phyloP scores from a whole-genome alignment of 768 basidiomycete genomes.

The Russula sp. region DNA sequence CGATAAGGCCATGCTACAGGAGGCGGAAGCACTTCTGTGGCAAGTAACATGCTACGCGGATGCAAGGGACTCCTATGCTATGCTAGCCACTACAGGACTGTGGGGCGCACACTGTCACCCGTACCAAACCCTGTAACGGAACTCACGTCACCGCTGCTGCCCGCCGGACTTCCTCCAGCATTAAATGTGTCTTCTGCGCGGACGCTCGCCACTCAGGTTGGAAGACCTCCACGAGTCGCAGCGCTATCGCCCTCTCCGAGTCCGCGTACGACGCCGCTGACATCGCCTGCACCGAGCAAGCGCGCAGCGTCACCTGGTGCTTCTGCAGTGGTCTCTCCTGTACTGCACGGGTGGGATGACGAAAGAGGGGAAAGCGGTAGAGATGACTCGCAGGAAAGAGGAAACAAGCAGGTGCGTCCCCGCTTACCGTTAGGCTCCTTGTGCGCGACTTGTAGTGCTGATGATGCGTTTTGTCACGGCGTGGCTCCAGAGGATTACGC shows the following conservation, averaged over 20 bases:
- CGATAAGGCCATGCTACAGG: too few relatives aligned
- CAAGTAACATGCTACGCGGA: too few relatives aligned
- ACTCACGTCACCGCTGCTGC: constrained; percentile 7
- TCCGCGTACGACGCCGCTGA: constrained; percentile 8
- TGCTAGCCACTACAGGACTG: constrained; percentile 9
- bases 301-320: constrained; percentile 25
- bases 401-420: constrained; percentile 74
- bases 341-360: constrained; percentile 44
- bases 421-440: neutral
- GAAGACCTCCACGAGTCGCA: neutral
- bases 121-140: constrained; percentile 20
- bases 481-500: constrained; percentile 29
- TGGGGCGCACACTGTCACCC: constrained; percentile 17
- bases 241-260: neutral
- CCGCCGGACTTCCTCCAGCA: neutral
- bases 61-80: too few relatives aligned
- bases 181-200: neutral
- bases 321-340: constrained; percentile 6
- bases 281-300: constrained; percentile 16
- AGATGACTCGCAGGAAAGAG: constrained; percentile 87
- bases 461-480: neutral
- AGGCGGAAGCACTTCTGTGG: too few relatives aligned
- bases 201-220: neutral
- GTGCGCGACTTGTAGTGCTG: neutral
- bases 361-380: constrained; percentile 91